Evolutionary conservation across 164 flowering plant species (phyloP), one percentile per base, ranked within the genome.

Genomic region (Taxillus chinensis): DNA sequence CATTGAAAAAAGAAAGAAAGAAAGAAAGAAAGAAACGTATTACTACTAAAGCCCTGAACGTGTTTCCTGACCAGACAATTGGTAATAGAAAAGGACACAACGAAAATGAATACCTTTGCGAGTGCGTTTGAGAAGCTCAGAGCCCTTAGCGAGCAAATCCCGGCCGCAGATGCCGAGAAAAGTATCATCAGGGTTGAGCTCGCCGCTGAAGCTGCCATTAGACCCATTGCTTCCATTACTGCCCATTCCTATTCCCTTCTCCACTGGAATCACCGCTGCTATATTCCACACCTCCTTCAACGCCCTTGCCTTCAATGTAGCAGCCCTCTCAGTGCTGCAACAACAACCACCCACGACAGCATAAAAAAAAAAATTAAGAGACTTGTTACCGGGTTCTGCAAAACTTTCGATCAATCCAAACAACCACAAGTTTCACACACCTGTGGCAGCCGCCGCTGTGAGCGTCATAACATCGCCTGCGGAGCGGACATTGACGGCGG

Each of bases 391-490:
- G 27, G 27, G 2, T 27, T 27, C 27, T 27, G 27, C 2, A 27
- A 27, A 2, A 27, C 27, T 27, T 27, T 27, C 27, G 27, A 27
- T 27, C 27, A 27, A 27, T 27, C 27, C 0, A 27, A 27, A 7
- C 12, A 4, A 48, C 9, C 13, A 7, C 51, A 7, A 48, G 1
- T 48, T 11, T 52, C 62, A 49, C 62, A 49, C 75, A 92, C 99
- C 96, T 41, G 99, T 90, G 0, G 99, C 99, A 3, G 99, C 99
- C 0, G 80, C 96, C 1, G 99, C 99, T 1, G 99, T 93, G 43
- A 93, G 65, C 3, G 99, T 89, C 91, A 86, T 75, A 43, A 93
- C 89, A 71, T 93, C 97, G 0, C 96, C 95, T 11, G 99, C 79
- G 0, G 97, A 86, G 8, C 91, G 71, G 3, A 93, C 99, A 64